A percentile compares a stretch with the other conserved stretches of the same genome.
Conservation (phyloP, 768 basidiomycete genomes). For the Trametes punicea region DNA sequence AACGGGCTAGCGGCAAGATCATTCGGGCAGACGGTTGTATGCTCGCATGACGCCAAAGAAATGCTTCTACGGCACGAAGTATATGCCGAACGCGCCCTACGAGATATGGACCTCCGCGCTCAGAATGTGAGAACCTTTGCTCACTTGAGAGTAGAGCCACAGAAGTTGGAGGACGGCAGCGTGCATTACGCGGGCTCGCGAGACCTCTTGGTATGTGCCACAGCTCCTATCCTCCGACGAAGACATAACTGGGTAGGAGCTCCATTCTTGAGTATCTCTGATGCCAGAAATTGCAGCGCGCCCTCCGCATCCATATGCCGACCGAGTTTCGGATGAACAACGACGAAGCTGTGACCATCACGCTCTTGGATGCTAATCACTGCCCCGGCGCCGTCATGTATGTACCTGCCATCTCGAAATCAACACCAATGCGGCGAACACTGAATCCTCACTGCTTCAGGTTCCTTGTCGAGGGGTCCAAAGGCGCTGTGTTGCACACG, state of each 20-base stretch:
- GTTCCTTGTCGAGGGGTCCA: slow-evolving; percentile 75
- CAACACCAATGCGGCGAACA: background rate
- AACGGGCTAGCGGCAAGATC: slow-evolving; percentile 70
- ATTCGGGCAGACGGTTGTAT: slow-evolving; percentile 70
- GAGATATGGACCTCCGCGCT: slow-evolving; percentile 46
- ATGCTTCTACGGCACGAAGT: slow-evolving; percentile 82
- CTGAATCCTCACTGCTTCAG: slow-evolving; percentile 39
- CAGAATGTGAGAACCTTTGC: slow-evolving; percentile 57
- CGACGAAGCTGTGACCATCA: slow-evolving; percentile 62
- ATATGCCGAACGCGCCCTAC: slow-evolving; percentile 58
- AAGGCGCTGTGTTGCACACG: slow-evolving; percentile 80
- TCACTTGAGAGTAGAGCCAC: slow-evolving; percentile 62
- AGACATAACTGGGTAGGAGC: background rate
- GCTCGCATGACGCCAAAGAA: slow-evolving; percentile 80
- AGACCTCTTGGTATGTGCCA: slow-evolving; percentile 61
- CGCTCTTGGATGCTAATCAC: slow-evolving; percentile 88
- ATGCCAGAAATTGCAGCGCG: slow-evolving; percentile 38
- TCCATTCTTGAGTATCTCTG: background rate
- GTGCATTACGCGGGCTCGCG: slow-evolving; percentile 50
- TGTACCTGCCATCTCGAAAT: slow-evolving; percentile 23
- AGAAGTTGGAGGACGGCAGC: slow-evolving; percentile 44
- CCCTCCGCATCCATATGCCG: slow-evolving; percentile 62
- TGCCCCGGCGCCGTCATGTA: slow-evolving; percentile 94
- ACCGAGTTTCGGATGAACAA: slow-evolving; percentile 55
- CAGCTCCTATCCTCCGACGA: background rate